Evolutionary conservation across 192 early-diverging fungal genomes (phyloP).

Genomic region (Backusella tuberculispora): DNA sequence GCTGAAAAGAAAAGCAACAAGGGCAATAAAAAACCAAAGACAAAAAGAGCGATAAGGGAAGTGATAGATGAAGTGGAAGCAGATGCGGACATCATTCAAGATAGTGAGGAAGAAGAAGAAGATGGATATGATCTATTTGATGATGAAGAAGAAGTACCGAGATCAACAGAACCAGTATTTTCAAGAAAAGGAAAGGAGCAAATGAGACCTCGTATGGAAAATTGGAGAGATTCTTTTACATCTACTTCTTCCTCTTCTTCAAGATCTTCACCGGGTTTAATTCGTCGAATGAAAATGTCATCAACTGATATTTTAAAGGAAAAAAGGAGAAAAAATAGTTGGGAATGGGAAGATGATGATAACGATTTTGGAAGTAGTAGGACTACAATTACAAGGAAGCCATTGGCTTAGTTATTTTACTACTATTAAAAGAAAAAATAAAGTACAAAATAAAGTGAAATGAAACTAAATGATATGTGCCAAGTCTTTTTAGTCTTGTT

Average conservation of each 20-base stretch:
- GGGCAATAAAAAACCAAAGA: background rate
- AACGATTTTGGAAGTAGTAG: background rate
- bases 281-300: constrained; percentile 6
- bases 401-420: background rate
- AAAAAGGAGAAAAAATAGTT: background rate
- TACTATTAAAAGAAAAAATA: too few species aligned
- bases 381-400: background rate
- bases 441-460: too few species aligned
- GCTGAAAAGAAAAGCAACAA: background rate
- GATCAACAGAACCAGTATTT: background rate
- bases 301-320: background rate
- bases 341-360: constrained; percentile 25
- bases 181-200: background rate
- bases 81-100: background rate
- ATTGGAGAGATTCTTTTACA: background rate
- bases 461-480: too few species aligned
- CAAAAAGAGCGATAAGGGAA: background rate
- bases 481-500: too few species aligned
- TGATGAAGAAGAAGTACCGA: background rate
- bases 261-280: background rate
- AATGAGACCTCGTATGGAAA: background rate
- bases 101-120: background rate
- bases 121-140: background rate
- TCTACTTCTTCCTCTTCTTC: background rate
- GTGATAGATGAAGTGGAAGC: background rate